A percentile compares a stretch with the other conserved stretches of the same genome.
These are phyloP conservation scores for Leishmania major DNA, from an alignment of 208 protist genomes.

Conservation along the genomic window DNA sequence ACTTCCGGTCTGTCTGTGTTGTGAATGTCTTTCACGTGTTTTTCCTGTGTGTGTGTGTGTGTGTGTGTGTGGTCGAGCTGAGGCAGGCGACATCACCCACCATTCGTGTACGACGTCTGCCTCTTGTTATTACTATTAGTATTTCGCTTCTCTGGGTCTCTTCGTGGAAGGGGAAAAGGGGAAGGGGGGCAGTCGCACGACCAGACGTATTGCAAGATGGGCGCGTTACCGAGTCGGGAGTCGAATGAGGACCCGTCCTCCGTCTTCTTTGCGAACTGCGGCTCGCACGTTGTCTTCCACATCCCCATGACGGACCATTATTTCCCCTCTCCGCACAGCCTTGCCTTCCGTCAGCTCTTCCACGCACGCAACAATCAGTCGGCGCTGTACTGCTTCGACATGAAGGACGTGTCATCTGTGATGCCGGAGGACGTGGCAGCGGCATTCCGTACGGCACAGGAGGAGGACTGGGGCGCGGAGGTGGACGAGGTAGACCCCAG, in stretches of 20 bases:
- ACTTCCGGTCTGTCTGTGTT: neutral
- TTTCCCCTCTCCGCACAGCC: conserved; percentile 43
- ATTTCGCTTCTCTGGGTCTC: neutral
- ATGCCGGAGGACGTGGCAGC: conserved; percentile 24
- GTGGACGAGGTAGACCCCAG: conserved; percentile 42
- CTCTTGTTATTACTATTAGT: neutral
- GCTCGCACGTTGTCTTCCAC: conserved; percentile 40
- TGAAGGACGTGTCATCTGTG: conserved; percentile 26
- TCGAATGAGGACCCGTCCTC: conserved; percentile 53
- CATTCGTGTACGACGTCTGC: neutral
- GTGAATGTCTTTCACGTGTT: conserved; percentile 1
- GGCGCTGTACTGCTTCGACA: conserved; percentile 58
- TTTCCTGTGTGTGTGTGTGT: neutral
- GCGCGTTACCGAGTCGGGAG: conserved; percentile 57
- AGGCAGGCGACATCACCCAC: neutral
- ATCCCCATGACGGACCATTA: conserved; percentile 64
- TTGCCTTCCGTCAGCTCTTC: conserved; percentile 59
- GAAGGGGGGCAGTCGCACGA: neutral
- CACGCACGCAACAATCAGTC: conserved; percentile 51
- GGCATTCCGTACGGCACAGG: conserved; percentile 28
- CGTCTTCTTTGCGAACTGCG: conserved; percentile 47
- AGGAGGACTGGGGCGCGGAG: conserved; percentile 41
- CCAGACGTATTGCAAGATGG: conserved; percentile 32
- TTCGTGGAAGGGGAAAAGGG: neutral
- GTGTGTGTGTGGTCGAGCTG: neutral